Evolutionary conservation across 2,329 filamentous ascomycete species (phyloP).

Genomic region (Karstenula rhodostoma): DNA sequence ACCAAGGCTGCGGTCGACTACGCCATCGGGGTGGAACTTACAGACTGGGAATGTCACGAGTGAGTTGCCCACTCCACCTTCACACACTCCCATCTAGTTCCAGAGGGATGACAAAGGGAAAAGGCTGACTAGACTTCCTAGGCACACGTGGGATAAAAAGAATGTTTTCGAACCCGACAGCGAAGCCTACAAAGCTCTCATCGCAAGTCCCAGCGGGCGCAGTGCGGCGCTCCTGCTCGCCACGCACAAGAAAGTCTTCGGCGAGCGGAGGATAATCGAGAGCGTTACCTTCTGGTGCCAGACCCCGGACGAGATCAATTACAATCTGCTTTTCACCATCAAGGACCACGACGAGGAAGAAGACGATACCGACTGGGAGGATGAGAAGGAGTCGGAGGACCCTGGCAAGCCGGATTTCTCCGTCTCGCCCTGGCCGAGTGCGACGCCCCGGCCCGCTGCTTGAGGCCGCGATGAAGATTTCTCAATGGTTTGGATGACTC

Average conservation of each 20-base stretch:
- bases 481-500: too few species aligned
- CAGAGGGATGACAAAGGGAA: background rate
- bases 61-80: background rate
- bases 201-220: constrained; percentile 10
- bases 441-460: constrained; percentile 19
- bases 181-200: constrained; percentile 3
- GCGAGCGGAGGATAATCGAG: constrained; percentile 2
- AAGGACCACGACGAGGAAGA: background rate
- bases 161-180: background rate
- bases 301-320: background rate
- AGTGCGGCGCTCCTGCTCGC: constrained; percentile 9
- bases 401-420: background rate
- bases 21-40: background rate
- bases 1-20: background rate
- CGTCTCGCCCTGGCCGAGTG: background rate
- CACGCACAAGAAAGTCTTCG: constrained; percentile 11
- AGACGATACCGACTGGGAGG: background rate
- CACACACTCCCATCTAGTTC: background rate
- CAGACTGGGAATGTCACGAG: background rate
- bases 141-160: background rate
- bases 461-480: too few species aligned
- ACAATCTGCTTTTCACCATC: background rate
- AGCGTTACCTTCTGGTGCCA: background rate
- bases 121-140: background rate
- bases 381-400: background rate